phyloP scores from a whole-genome alignment of 352 stramenopile species.

The Globisporangium recalcitrans region DNA sequence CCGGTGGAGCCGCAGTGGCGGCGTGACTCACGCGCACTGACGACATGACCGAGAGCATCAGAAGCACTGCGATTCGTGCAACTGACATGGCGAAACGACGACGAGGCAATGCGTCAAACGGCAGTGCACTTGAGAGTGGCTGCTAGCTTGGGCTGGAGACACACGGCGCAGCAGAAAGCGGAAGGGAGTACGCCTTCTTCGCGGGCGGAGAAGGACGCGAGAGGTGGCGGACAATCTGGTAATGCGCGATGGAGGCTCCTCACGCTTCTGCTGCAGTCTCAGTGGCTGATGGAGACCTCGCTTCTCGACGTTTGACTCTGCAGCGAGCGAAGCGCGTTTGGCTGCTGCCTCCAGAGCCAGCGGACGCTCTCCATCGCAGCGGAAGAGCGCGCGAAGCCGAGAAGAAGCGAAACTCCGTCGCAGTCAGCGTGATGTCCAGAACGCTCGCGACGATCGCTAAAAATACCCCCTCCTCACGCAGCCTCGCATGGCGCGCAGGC shows the following conservation, averaged over 20 bases:
- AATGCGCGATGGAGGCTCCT: not conserved
- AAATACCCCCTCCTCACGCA: not conserved
- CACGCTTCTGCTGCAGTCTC: not conserved
- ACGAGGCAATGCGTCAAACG: too few species aligned
- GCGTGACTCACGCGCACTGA: not conserved
- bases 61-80: not conserved
- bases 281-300: not conserved
- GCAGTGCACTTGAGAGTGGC: too few species aligned
- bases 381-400: constrained; percentile 1
- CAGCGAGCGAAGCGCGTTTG: not conserved
- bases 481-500: not conserved
- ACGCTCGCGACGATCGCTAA: not conserved
- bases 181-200: constrained; percentile 8
- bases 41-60: not conserved
- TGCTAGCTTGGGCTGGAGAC: too few species aligned
- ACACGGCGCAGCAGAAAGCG: not conserved
- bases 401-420: constrained; percentile 7
- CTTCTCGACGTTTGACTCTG: not conserved
- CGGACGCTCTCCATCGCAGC: not conserved
- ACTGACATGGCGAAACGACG: not conserved
- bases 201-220: not conserved
- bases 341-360: not conserved
- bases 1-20: not conserved
- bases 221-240: constrained; percentile 5
- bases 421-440: not conserved